Evolutionary conservation across 2,329 filamentous ascomycete species (phyloP).

Genomic region (Pezicula neosporulosa): DNA sequence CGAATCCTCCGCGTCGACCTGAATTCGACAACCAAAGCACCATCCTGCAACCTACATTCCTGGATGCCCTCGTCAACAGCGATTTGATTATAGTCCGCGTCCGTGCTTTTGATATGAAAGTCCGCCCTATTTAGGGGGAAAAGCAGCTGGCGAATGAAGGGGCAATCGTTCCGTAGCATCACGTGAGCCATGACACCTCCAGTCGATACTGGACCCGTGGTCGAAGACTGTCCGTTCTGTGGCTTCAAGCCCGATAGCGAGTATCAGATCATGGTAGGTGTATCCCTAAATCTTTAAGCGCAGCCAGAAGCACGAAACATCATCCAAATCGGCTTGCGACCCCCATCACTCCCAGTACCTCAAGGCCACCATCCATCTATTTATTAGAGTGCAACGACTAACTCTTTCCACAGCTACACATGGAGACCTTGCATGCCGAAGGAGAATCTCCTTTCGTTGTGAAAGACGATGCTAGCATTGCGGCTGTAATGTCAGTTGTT

Average conservation of each 20-base stretch:
- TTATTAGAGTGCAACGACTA: not conserved
- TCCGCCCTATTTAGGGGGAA: too few species aligned
- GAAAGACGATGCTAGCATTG: slow-evolving; percentile 22
- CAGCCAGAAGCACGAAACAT: not conserved
- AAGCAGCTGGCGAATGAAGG: not conserved
- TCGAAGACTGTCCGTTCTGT: slow-evolving; percentile 36
- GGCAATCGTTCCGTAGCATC: not conserved
- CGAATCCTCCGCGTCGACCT: too few species aligned
- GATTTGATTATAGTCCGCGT: too few species aligned
- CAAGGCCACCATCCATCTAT: not conserved
- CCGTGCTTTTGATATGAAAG: too few species aligned
- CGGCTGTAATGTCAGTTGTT: slow-evolving; percentile 5
- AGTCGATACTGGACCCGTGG: slow-evolving; percentile 6
- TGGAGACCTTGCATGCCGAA: slow-evolving; percentile 28
- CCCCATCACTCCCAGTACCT: not conserved
- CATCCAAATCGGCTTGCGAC: not conserved
- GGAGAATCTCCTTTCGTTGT: slow-evolving; percentile 26
- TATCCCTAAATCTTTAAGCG: not conserved
- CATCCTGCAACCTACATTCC: too few species aligned
- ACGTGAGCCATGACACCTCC: not conserved
- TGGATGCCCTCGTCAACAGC: too few species aligned
- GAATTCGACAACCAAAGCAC: too few species aligned
- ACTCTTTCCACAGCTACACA: slow-evolving; percentile 19
- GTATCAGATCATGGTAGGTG: slow-evolving; percentile 35
- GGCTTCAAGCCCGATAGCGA: slow-evolving; percentile 29